These are phyloP conservation scores for Phaeomoniella chlamydospora DNA, from an alignment of 2,329 filamentous ascomycete species.

Conservation along the genomic window DNA sequence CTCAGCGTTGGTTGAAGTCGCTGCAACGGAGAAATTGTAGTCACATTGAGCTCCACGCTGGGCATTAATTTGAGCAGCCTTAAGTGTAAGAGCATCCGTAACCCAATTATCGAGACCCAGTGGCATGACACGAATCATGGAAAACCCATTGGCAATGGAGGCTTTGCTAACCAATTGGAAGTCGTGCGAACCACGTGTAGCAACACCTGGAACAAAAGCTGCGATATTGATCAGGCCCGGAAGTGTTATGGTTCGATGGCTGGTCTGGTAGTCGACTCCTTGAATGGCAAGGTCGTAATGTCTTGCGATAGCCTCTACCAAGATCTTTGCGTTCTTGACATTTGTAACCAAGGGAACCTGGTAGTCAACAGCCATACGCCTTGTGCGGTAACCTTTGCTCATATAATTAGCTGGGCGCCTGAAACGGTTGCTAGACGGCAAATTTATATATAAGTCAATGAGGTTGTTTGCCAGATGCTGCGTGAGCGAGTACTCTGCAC, in stretches of 20 bases:
- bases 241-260: constrained; percentile 59
- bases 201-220: constrained; percentile 65
- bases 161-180: constrained; percentile 57
- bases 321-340: constrained; percentile 96
- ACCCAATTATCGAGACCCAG: constrained; percentile 59
- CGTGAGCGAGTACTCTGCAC: constrained; percentile 90
- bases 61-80: constrained; percentile 56
- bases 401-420: constrained; percentile 94
- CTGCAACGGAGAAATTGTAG: constrained; percentile 66
- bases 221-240: constrained; percentile 66
- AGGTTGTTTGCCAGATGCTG: constrained; percentile 95
- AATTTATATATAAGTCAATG: constrained; percentile 97
- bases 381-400: constrained; percentile 91
- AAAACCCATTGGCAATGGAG: constrained; percentile 62
- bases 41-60: constrained; percentile 57
- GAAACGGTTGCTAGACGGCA: constrained; percentile 98
- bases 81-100: constrained; percentile 57
- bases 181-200: constrained; percentile 48
- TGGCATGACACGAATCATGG: constrained; percentile 68
- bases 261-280: constrained; percentile 82
- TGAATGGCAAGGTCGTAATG: constrained; percentile 75
- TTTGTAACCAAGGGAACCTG: constrained; percentile 96
- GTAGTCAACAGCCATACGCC: constrained; percentile 96
- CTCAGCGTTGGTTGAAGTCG: constrained; percentile 57
- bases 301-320: constrained; percentile 84